phyloP scores from a whole-genome alignment of 2,329 filamentous ascomycete species.

The Fusarium hostae region DNA sequence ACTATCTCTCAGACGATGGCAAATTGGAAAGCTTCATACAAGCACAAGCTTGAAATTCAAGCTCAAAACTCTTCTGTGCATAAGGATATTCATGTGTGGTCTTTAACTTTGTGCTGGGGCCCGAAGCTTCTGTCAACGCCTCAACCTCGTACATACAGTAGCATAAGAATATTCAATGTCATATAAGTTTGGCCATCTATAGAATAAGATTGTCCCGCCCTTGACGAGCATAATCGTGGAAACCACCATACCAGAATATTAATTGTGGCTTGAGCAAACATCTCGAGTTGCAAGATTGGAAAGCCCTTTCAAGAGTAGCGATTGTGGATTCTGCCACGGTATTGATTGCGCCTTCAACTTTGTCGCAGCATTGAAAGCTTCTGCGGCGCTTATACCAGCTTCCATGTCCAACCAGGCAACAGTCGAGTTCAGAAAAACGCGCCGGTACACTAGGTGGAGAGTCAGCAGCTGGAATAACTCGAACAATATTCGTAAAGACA shows the following conservation, averaged over 20 bases:
- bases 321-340: not conserved
- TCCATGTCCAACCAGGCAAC: not conserved
- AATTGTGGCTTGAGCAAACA: not conserved
- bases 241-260: fast-evolving
- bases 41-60: too few relatives aligned
- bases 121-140: too few relatives aligned
- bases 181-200: not conserved
- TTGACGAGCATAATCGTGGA: too few relatives aligned
- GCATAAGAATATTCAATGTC: not conserved
- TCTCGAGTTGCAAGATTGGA: fast-evolving
- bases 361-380: not conserved
- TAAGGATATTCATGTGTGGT: too few relatives aligned
- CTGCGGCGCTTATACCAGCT: fast-evolving
- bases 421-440: fast-evolving
- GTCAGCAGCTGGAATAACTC: not conserved
- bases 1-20: not conserved
- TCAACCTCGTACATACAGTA: not conserved
- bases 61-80: too few relatives aligned
- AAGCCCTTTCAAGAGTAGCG: fast-evolving
- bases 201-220: fast-evolving
- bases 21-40: not conserved
- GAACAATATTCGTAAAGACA: not conserved
- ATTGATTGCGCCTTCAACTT: fast-evolving
- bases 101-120: not conserved
- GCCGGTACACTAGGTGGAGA: too few relatives aligned